Evolutionary conservation across 2,329 filamentous ascomycete genomes (phyloP).

Genomic region (Monilinia laxa): DNA sequence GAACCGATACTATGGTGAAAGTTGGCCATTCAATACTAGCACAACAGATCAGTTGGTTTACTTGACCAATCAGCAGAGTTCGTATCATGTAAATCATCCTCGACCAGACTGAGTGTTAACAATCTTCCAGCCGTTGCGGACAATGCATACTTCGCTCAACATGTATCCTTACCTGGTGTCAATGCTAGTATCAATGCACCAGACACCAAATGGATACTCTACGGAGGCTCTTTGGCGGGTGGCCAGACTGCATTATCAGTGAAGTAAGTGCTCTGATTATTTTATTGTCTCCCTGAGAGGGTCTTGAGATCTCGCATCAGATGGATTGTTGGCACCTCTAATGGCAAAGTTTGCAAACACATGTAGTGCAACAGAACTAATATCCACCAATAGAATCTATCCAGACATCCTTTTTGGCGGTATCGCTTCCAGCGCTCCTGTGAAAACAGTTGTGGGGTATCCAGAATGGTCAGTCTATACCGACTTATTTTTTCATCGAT

Average conservation of each 20-base stretch:
- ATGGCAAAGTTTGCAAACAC: neutral
- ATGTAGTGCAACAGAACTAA: constrained; percentile 7
- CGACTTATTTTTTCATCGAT: neutral
- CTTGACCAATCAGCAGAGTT: constrained; percentile 51
- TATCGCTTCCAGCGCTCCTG: constrained; percentile 49
- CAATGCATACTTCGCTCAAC: constrained; percentile 52
- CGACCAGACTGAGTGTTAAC: neutral
- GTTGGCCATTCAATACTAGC: constrained; percentile 49
- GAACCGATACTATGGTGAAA: constrained; percentile 52
- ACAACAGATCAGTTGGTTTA: constrained; percentile 51
- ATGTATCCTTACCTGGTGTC: constrained; percentile 48
- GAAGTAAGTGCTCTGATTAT: constrained; percentile 35
- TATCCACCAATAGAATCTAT: constrained; percentile 38
- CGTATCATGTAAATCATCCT: constrained; percentile 8
- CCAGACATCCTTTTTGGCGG: constrained; percentile 49
- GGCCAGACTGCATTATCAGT: constrained; percentile 47
- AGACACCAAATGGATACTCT: constrained; percentile 48
- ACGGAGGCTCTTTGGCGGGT: constrained; percentile 46
- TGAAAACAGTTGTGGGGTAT: constrained; percentile 46
- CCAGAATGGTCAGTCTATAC: constrained; percentile 46
- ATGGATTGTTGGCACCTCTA: neutral
- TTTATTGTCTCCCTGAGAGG: no score
- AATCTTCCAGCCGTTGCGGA: constrained; percentile 46
- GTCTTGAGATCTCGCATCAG: neutral
- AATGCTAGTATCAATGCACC: constrained; percentile 46